Conservation (phyloP, 768 basidiomycete genomes). For the Rhizopogon vulgaris region DNA sequence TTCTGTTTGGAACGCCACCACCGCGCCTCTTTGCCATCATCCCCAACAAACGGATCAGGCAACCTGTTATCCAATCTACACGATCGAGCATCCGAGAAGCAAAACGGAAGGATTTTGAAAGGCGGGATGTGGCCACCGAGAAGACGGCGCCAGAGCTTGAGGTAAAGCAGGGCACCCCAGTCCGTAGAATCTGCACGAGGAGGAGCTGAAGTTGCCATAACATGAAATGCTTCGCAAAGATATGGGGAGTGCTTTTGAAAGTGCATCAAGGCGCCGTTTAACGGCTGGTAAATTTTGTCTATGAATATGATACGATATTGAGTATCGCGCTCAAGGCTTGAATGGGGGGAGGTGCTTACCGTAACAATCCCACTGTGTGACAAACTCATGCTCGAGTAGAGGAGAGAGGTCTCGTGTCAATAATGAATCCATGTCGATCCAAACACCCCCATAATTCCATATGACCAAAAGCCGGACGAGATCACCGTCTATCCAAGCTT, state of each 20-base stretch:
- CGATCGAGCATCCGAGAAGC: constrained; percentile 87
- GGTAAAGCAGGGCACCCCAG: constrained; percentile 91
- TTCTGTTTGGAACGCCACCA: background rate
- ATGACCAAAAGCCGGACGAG: constrained; percentile 81
- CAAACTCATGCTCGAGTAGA: constrained; percentile 89
- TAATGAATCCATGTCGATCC: constrained; percentile 97
- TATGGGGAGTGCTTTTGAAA: constrained; percentile 90
- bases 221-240: constrained; percentile 92
- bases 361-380: constrained; percentile 99
- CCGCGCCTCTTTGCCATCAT: constrained; percentile 1
- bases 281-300: constrained; percentile 72
- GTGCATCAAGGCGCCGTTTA: constrained; percentile 94
- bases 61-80: constrained; percentile 91
- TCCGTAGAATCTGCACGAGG: constrained; percentile 80
- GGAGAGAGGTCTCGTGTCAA: constrained; percentile 84
- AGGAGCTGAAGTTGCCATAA: constrained; percentile 71
- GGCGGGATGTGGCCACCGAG: constrained; percentile 67
- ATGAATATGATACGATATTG: background rate
- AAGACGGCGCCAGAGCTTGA: constrained; percentile 85
- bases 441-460: constrained; percentile 89
- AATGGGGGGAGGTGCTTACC: constrained; percentile 40
- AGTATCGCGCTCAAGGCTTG: background rate
- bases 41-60: constrained; percentile 73
- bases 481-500: constrained; percentile 95
- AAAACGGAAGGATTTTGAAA: constrained; percentile 91